Evolutionary conservation across 257 asterid species (phyloP).

Genomic region (Solanum chilense): DNA sequence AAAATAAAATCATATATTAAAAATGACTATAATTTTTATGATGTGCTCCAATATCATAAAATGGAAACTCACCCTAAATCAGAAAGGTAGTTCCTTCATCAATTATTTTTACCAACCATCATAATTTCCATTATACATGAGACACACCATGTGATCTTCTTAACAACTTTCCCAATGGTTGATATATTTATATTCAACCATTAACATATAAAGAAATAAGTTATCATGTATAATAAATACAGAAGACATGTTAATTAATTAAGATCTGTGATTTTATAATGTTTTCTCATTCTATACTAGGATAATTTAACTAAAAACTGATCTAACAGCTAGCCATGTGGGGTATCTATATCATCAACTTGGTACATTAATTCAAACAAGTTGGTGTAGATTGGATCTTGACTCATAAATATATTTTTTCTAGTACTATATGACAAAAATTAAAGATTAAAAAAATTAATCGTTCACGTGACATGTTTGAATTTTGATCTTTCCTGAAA

Average conservation of each 20-base stretch:
- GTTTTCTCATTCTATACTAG: background rate
- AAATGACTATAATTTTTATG: background rate
- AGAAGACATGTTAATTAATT: background rate
- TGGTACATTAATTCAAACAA: background rate
- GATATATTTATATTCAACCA: background rate
- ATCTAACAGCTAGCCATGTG: background rate
- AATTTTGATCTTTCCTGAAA: background rate
- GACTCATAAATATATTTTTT: background rate
- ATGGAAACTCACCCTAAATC: background rate
- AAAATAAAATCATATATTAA: too few species aligned
- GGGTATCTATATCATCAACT: background rate
- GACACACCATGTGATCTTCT: background rate
- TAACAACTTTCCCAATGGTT: background rate
- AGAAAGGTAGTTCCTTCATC: background rate
- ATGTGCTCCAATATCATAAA: background rate
- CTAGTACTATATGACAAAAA: background rate
- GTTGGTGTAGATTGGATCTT: background rate
- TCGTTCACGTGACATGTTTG: background rate
- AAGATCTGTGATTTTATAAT: background rate
- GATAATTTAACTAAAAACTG: background rate
- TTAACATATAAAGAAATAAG: background rate
- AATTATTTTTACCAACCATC: background rate
- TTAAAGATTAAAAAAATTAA: too few species aligned
- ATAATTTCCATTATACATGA: background rate
- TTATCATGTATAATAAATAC: background rate